Conservation (phyloP, 2,329 filamentous ascomycete species). For the Xylariaceae sp. region DNA sequence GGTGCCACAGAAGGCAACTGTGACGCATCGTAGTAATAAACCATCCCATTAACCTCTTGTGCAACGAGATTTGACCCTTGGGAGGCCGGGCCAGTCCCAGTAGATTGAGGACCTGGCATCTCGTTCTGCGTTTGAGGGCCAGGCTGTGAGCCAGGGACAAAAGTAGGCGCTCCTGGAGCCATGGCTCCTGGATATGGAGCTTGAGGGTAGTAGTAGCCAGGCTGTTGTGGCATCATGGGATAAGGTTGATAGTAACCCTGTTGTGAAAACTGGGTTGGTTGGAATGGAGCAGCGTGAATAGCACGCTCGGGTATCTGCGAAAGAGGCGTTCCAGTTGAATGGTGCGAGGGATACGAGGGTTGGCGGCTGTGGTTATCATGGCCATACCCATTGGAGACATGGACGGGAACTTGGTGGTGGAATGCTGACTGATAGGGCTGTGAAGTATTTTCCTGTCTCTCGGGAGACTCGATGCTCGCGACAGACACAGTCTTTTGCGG, state of each 20-base stretch:
- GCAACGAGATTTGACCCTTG: slow-evolving; percentile 62
- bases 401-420: slow-evolving; percentile 87
- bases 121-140: slow-evolving; percentile 42
- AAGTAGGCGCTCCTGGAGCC: slow-evolving; percentile 49
- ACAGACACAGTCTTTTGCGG: slow-evolving; percentile 94
- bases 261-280: slow-evolving; percentile 66
- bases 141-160: slow-evolving; percentile 51
- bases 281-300: slow-evolving; percentile 87
- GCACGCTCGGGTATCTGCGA: slow-evolving; percentile 91
- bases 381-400: slow-evolving; percentile 58
- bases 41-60: slow-evolving; percentile 92
- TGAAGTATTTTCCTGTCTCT: slow-evolving; percentile 49
- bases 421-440: slow-evolving; percentile 73
- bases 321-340: slow-evolving; percentile 73
- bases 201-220: slow-evolving; percentile 68
- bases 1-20: slow-evolving; percentile 58
- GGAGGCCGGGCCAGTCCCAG: slow-evolving; percentile 42
- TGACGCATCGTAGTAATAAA: slow-evolving; percentile 88
- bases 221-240: slow-evolving; percentile 56
- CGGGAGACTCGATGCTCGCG: slow-evolving; percentile 85
- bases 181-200: slow-evolving; percentile 37
- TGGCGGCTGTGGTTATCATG: slow-evolving; percentile 65
- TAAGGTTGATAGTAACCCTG: slow-evolving; percentile 60
- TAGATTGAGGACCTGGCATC: slow-evolving; percentile 32
- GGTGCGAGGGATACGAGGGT: slow-evolving; percentile 67